Evolutionary conservation across 2,329 filamentous ascomycete genomes (phyloP).

Genomic region (Ophiosphaerella korrae): DNA sequence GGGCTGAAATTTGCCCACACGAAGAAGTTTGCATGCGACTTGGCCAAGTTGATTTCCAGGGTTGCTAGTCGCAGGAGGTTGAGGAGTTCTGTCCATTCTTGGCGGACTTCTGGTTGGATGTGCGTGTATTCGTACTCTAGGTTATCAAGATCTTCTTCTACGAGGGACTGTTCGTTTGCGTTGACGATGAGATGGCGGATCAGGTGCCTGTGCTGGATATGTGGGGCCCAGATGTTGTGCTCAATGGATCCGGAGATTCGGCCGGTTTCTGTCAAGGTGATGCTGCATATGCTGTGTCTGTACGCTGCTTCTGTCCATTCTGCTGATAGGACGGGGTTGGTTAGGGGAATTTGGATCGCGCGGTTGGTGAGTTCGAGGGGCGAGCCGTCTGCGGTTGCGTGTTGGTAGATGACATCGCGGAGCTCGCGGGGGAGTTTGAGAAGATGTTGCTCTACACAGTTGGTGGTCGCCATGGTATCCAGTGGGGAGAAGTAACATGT

Average conservation of each 20-base stretch:
- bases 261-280: neutral
- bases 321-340: slow-evolving; percentile 1
- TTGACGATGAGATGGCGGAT: slow-evolving; percentile 17
- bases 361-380: slow-evolving; percentile 6
- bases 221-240: no score
- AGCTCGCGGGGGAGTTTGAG: slow-evolving; percentile 22
- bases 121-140: no score
- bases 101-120: no score
- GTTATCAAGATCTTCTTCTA: no score
- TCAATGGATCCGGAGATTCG: no score
- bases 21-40: slow-evolving; percentile 3
- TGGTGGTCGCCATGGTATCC: neutral
- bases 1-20: slow-evolving; percentile 18
- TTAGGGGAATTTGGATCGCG: neutral
- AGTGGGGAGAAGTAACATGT: no score
- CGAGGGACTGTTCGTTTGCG: neutral
- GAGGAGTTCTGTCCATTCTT: slow-evolving; percentile 13
- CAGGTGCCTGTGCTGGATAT: slow-evolving; percentile 1
- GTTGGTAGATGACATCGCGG: slow-evolving; percentile 22
- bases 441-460: neutral
- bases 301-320: slow-evolving; percentile 21
- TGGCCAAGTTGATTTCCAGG: slow-evolving; percentile 16
- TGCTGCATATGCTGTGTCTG: slow-evolving; percentile 10
- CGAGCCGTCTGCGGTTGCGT: slow-evolving; percentile 4
- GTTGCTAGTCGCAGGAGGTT: slow-evolving; percentile 10